Conservation (phyloP, 2,329 filamentous ascomycete genomes). For the Colletotrichum euphorbiae region DNA sequence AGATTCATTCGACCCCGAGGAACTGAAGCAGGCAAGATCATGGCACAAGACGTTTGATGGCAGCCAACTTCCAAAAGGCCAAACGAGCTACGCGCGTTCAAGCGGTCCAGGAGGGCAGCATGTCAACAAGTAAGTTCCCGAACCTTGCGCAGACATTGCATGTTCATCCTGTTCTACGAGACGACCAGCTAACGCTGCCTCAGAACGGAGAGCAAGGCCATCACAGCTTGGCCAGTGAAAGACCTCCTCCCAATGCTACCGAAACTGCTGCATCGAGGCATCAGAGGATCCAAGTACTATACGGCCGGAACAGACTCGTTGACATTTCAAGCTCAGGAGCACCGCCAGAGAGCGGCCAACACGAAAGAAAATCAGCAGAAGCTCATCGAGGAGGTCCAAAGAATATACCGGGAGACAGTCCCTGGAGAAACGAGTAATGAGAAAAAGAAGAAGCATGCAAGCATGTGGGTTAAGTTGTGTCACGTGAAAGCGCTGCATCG, state of each 20-base stretch:
- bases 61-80: slow-evolving; percentile 61
- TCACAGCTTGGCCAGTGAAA: slow-evolving; percentile 61
- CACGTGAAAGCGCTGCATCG: neutral
- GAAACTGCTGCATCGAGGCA: slow-evolving; percentile 56
- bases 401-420: slow-evolving; percentile 59
- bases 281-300: slow-evolving; percentile 68
- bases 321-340: slow-evolving; percentile 66
- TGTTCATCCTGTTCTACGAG: neutral
- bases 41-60: slow-evolving; percentile 62
- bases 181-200: neutral
- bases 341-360: slow-evolving; percentile 64
- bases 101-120: slow-evolving; percentile 72
- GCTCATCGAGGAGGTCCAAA: slow-evolving; percentile 59
- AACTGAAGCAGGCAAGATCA: slow-evolving; percentile 62
- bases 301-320: slow-evolving; percentile 62
- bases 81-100: slow-evolving; percentile 67
- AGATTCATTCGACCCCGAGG: slow-evolving; percentile 60
- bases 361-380: slow-evolving; percentile 64
- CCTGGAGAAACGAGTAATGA: slow-evolving; percentile 59
- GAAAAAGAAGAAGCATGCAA: slow-evolving; percentile 62
- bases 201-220: slow-evolving; percentile 71
- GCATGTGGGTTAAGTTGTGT: slow-evolving; percentile 54
- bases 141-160: neutral
- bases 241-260: slow-evolving; percentile 61
- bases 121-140: slow-evolving; percentile 67